Evolutionary conservation across 1,284 basidiomycete genomes (phyloP).

Genomic region (Lignosus rhinocerotis): DNA sequence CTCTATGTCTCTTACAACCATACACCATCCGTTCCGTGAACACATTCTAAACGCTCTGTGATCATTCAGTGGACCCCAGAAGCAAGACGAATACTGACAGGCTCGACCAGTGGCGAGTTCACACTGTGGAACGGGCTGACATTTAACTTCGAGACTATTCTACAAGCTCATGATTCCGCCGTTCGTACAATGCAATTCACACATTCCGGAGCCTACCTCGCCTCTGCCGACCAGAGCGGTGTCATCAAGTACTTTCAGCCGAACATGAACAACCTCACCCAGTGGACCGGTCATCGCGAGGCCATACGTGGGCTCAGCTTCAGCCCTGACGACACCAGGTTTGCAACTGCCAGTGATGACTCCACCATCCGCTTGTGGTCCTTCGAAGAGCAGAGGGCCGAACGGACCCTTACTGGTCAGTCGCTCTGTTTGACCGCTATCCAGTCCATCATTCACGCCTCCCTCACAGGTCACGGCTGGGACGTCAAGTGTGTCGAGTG

Average conservation of each 20-base stretch:
- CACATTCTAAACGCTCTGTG: background rate
- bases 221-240: slow-evolving; percentile 91
- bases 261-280: slow-evolving; percentile 97
- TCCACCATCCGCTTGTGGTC: slow-evolving; percentile 93
- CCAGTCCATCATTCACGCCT: too few species aligned
- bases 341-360: slow-evolving; percentile 95
- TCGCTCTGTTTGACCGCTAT: background rate
- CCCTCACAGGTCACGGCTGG: slow-evolving; percentile 85
- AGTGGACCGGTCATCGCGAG: slow-evolving; percentile 88
- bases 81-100: slow-evolving; percentile 88
- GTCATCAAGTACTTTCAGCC: slow-evolving; percentile 99
- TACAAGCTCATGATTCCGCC: slow-evolving; percentile 95
- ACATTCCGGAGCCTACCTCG: slow-evolving; percentile 88
- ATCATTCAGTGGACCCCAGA: slow-evolving; percentile 90
- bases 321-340: slow-evolving; percentile 88
- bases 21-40: background rate
- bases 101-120: slow-evolving; percentile 96
- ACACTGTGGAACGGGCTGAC: slow-evolving; percentile 99
- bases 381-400: slow-evolving; percentile 89
- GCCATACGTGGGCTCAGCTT: slow-evolving; percentile 91
- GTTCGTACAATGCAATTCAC: slow-evolving; percentile 91
- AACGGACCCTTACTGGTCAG: slow-evolving; percentile 81
- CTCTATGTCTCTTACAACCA: too few species aligned
- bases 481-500: slow-evolving; percentile 98
- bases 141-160: slow-evolving; percentile 99